These are phyloP conservation scores for Apiospora malaysiana DNA, from an alignment of 2,329 filamentous ascomycete genomes.

Conservation along the genomic window DNA sequence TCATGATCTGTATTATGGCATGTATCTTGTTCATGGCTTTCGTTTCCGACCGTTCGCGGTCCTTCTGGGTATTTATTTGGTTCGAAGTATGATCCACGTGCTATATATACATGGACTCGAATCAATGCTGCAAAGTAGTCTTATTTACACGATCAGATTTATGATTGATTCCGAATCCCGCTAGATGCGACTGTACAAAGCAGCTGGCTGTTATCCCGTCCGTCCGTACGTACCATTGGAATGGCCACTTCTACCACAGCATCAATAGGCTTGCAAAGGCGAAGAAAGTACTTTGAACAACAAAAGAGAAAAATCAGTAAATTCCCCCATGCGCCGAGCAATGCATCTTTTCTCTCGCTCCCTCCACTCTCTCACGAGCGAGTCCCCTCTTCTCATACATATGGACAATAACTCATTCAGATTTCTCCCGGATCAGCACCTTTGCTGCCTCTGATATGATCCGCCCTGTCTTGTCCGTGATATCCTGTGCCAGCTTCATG, in stretches of 20 bases:
- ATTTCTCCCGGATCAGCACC: conserved; percentile 4
- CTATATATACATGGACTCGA: too few relatives aligned
- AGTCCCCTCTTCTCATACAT: too few relatives aligned
- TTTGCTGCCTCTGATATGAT: conserved; percentile 67
- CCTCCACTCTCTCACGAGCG: too few relatives aligned
- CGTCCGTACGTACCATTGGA: background rate
- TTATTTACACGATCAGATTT: background rate
- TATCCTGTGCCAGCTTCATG: conserved; percentile 70
- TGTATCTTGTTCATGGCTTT: too few relatives aligned
- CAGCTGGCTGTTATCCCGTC: background rate
- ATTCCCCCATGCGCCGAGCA: conserved; percentile 5
- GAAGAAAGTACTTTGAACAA: background rate
- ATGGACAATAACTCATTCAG: too few relatives aligned
- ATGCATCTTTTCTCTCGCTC: background rate
- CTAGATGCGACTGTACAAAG: background rate
- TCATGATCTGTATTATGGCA: too few relatives aligned
- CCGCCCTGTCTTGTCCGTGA: conserved; percentile 73
- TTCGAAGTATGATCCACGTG: too few relatives aligned
- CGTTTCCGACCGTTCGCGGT: too few relatives aligned
- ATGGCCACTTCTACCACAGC: background rate
- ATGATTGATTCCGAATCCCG: background rate
- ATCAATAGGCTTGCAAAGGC: background rate
- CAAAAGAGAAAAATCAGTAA: background rate
- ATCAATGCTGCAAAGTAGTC: background rate
- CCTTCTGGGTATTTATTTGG: too few relatives aligned